phyloP scores from a whole-genome alignment of 2,329 filamentous ascomycete species.

The Emericellopsis cladophorae region DNA sequence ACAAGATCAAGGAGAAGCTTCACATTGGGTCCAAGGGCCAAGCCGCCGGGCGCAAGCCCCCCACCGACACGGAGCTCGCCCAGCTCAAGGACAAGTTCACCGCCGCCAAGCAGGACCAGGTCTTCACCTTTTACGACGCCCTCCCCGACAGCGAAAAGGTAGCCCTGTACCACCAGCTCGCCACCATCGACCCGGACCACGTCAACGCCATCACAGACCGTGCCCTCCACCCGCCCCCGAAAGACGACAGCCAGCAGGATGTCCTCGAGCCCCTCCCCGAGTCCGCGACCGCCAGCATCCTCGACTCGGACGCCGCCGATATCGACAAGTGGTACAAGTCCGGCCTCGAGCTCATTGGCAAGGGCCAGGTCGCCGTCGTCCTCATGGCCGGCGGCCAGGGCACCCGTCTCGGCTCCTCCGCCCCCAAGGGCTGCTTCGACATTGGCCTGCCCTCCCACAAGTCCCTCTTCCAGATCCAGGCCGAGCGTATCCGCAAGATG shows the following conservation, averaged over 20 bases:
- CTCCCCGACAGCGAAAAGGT: constrained; percentile 64
- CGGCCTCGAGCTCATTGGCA: constrained; percentile 66
- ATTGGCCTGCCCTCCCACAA: constrained; percentile 89
- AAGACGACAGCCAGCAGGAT: constrained; percentile 36
- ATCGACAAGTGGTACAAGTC: constrained; percentile 75
- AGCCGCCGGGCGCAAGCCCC: neutral
- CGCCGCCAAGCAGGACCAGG: constrained; percentile 66
- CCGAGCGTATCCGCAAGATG: constrained; percentile 79
- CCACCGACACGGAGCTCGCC: constrained; percentile 34
- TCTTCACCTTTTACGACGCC: constrained; percentile 73
- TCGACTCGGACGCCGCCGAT: constrained; percentile 72
- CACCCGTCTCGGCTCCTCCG: constrained; percentile 85
- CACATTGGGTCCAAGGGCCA: constrained; percentile 14
- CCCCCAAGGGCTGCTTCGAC: constrained; percentile 94
- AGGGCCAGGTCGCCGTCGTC: constrained; percentile 73
- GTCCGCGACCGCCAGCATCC: constrained; percentile 74
- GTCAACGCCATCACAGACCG: constrained; percentile 80
- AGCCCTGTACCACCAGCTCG: constrained; percentile 68
- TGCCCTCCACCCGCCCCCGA: constrained; percentile 65
- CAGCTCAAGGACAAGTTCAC: constrained; percentile 61
- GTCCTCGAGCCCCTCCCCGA: constrained; percentile 78
- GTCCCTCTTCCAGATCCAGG: constrained; percentile 95
- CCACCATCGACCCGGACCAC: constrained; percentile 66
- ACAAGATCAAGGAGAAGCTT: constrained; percentile 28
- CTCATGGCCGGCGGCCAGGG: constrained; percentile 97